These are phyloP conservation scores for Torulaspora quercuum DNA, from an alignment of 805 yeast genomes.

Conservation along the genomic window DNA sequence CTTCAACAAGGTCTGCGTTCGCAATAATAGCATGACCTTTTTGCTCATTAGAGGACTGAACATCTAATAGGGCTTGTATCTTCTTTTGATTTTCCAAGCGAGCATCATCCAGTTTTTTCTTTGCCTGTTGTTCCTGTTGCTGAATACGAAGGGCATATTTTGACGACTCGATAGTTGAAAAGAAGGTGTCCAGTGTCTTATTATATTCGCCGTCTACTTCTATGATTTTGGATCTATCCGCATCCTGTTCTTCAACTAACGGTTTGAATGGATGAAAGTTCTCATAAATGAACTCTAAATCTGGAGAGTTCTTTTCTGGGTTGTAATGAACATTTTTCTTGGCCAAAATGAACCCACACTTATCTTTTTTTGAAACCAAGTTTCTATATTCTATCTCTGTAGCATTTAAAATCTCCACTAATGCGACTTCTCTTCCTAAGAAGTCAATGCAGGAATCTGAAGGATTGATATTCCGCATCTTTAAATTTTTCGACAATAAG, in stretches of 20 bases:
- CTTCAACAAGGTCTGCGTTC: slow-evolving; percentile 67
- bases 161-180: slow-evolving; percentile 79
- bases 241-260: slow-evolving; percentile 37
- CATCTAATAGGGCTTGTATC: slow-evolving; percentile 58
- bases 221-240: slow-evolving; percentile 37
- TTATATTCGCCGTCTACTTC: slow-evolving; percentile 61
- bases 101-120: slow-evolving; percentile 70
- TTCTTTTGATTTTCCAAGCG: slow-evolving; percentile 67
- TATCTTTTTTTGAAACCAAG: slow-evolving; percentile 38
- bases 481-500: slow-evolving; percentile 59
- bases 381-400: slow-evolving; percentile 45
- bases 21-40: slow-evolving; percentile 73
- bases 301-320: slow-evolving; percentile 40
- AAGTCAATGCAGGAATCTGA: slow-evolving; percentile 37
- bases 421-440: slow-evolving; percentile 29
- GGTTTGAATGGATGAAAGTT: slow-evolving; percentile 71
- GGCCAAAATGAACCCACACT: slow-evolving; percentile 61
- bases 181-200: slow-evolving; percentile 75
- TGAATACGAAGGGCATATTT: slow-evolving; percentile 72
- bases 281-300: slow-evolving; percentile 52
- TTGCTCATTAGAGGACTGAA: slow-evolving; percentile 58
- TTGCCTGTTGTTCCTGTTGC: slow-evolving; percentile 71
- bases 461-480: slow-evolving; percentile 46
- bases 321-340: slow-evolving; percentile 53
- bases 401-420: slow-evolving; percentile 44